These are phyloP conservation scores for Nepenthes alata DNA, from an alignment of 179 eudicot genomes.

Conservation along the genomic window DNA sequence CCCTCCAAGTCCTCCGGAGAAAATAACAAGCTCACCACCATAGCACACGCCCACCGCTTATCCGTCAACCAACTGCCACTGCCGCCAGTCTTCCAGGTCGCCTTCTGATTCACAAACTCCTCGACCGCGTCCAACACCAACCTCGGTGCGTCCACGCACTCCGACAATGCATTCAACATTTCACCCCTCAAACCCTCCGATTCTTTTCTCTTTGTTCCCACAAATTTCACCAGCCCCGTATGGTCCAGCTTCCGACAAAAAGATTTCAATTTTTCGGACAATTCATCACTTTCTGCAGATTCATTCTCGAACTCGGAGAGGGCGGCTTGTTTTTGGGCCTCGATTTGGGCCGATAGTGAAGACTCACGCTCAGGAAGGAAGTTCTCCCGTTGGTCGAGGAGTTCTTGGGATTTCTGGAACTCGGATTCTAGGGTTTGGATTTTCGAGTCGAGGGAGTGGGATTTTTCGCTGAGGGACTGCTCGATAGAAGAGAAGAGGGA, in stretches of 20 bases:
- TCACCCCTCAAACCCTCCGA: slow-evolving; percentile 19
- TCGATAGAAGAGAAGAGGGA: slow-evolving; percentile 27
- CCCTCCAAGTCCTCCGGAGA: slow-evolving; percentile 13
- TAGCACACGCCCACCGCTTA: slow-evolving; percentile 44
- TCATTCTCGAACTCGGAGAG: slow-evolving; percentile 18
- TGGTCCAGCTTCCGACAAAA: slow-evolving; percentile 38
- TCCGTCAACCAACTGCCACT: slow-evolving; percentile 23
- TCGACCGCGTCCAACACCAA: slow-evolving; percentile 36
- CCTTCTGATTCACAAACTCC: slow-evolving; percentile 31
- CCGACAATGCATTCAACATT: slow-evolving; percentile 18
- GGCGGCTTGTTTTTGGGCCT: slow-evolving; percentile 16
- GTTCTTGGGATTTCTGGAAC: slow-evolving; percentile 10
- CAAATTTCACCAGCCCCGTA: slow-evolving; percentile 15
- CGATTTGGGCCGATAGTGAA: slow-evolving; percentile 15
- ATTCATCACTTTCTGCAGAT: not conserved
- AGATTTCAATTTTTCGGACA: slow-evolving; percentile 18
- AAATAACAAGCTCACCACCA: slow-evolving; percentile 28
- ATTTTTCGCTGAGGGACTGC: slow-evolving; percentile 14
- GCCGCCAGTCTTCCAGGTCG: slow-evolving; percentile 14
- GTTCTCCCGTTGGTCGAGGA: slow-evolving; percentile 24
- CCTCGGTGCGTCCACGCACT: slow-evolving; percentile 28
- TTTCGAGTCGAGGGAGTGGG: slow-evolving; percentile 25
- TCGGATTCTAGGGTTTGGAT: slow-evolving; percentile 22
- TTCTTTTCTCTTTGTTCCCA: slow-evolving; percentile 32
- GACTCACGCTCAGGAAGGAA: slow-evolving; percentile 20